Percentiles rank a stretch among this genome's conserved stretches.
Conservation (phyloP, 1,284 basidiomycete species). For the Mycosarcoma maydis region DNA sequence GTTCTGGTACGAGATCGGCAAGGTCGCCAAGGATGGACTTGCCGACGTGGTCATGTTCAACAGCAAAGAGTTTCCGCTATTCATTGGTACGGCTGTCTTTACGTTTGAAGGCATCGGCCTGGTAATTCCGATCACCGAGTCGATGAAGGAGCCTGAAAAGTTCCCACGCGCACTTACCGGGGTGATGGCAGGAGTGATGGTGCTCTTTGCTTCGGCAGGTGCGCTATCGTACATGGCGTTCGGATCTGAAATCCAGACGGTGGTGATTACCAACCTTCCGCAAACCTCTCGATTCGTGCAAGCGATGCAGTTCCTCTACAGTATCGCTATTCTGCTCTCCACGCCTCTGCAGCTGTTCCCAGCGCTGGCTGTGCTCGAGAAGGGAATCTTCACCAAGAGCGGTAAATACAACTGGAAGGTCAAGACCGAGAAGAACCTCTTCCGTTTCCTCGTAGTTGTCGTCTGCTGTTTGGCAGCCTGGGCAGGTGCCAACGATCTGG, state of each 20-base stretch:
- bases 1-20: constrained; percentile 62
- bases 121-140: constrained; percentile 95
- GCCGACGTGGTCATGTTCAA: constrained; percentile 90
- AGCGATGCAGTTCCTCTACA: constrained; percentile 73
- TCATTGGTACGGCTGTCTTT: constrained; percentile 97
- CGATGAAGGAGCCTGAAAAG: constrained; percentile 88
- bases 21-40: constrained; percentile 52
- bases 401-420: constrained; percentile 80
- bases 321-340: constrained; percentile 87
- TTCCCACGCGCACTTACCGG: constrained; percentile 88
- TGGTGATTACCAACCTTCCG: constrained; percentile 93
- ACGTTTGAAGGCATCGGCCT: constrained; percentile 98
- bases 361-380: constrained; percentile 95
- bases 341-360: constrained; percentile 92
- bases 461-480: constrained; percentile 81
- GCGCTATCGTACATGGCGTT: constrained; percentile 88
- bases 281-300: constrained; percentile 87
- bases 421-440: constrained; percentile 88
- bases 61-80: constrained; percentile 83
- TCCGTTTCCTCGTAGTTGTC: constrained; percentile 81
- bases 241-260: constrained; percentile 86
- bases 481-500: constrained; percentile 86
- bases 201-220: constrained; percentile 88
- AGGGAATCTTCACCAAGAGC: constrained; percentile 82
- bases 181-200: constrained; percentile 84